Base-by-base conservation (phyloP, 179 eudicot genomes). In the Silene coronaria region DNA sequence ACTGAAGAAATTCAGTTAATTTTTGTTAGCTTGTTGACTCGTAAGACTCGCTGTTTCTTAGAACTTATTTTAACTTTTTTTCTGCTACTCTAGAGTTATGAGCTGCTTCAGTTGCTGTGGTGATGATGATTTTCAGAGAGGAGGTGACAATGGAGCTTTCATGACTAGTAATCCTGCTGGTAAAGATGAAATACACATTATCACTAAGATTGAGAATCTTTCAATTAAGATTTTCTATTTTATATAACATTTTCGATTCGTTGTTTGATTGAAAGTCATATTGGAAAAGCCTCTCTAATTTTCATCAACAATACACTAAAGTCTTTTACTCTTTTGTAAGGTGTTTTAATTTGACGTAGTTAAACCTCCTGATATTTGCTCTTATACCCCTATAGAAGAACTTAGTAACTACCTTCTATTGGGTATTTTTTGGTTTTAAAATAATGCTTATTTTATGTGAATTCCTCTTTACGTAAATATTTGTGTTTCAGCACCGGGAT, bases 21-120 rank as follows among this genome's bases (percentile, higher is more conserved):
- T 46, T n/a, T 51, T n/a, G 21, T 24, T 42, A 42, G 48, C 12
- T 19, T 48, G 17, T 69, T 11, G 38, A 28, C 11, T 24, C n/a
- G 6, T 66, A 42, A 17, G 22, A 16, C 71, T 42, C 36, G 7
- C 48, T 57, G 2, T 59, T 28, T 36, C 27, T 58, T 45, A 36
- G 13, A 69, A 60, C 12, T 51, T 58, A 42, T 73, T 55, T 16
- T 22, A 42, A 66, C 32, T 26, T 28, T 72, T 72, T 62, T 69
- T 78, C 14, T 69, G 72, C 64, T 77, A 57, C 55, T 82, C 48
- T 74, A 78, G 85, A 55, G 63, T 79, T 38, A 92, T 90, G 97
- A 81, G 91, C 75, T 90, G 97, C 84, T 87, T 92, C 19, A 27
- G 88, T 75, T 92, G 97, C 80, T 92, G 97, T 82, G 84, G 77